Base-by-base conservation (phyloP, 2,329 filamentous ascomycete species). In the Aspergillus tanneri region DNA sequence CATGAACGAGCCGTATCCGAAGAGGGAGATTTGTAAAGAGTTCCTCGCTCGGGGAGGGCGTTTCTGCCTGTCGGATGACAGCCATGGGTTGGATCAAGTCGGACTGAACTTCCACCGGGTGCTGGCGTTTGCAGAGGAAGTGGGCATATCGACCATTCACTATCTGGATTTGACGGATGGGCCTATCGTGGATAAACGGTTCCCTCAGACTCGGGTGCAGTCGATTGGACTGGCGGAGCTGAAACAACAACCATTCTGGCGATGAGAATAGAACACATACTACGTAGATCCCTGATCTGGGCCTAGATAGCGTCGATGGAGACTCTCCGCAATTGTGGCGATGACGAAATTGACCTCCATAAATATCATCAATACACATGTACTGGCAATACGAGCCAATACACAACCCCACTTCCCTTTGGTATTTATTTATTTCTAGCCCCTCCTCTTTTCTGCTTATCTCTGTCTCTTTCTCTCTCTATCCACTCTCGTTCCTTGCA, bases 51-150 rank as follows among this genome's bases (percentile, higher is more conserved):
- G 88, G 60, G 85, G 85, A 19, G 91, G 93, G 19, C 82, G 81
- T 51, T 95, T 97, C 70, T 95, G 90, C 44, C 79, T 99, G 59
- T 96, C 89, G 5, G 93, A 99, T 68, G 93, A 99, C 71, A 96
- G 90, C 67, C 93, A 99, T 73, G 88, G 88, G 30, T 80, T 90
- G 49, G 86, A 81, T 2, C 92, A 99, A 65, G 80, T 99, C 4
- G 90, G 85, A n/a, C 85, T 89, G 42, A 92, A 95, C 65, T 97
- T 93, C 72, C 64, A 68, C 37, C 81, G 80, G 32, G 83, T 87
- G 4, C 71, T 95, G 49, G 76, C 81, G 1, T 96, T 88, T 66
- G 73, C 95, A 47, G 78, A 83, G 54, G 77, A 54, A 6, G 61
- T 63, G 16, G 72, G 67, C 18, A 71, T 76, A 18, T 47, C 51